Conservation (phyloP, 129 eudicot species). For the Escallonia rubra region DNA sequence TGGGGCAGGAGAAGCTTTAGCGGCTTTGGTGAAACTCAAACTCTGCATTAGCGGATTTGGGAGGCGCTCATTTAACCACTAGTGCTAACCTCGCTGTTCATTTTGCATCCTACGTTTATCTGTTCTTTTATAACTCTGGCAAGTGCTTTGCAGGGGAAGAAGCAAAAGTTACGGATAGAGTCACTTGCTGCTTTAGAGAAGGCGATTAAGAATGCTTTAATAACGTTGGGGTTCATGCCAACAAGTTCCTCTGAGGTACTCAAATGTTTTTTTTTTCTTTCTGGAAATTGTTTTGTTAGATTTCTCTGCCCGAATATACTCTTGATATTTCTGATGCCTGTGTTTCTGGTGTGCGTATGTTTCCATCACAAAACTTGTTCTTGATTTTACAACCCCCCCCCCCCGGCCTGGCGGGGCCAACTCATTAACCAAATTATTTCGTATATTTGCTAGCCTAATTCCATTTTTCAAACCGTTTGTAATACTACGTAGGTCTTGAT, state of each 20-base stretch:
- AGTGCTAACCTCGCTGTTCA: no score
- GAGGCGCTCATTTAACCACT: no score
- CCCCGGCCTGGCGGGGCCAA: no score
- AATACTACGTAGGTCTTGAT: background rate
- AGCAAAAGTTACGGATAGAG: conserved; percentile 57
- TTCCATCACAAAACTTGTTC: background rate
- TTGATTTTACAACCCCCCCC: no score
- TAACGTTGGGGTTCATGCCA: conserved; percentile 81
- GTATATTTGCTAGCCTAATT: no score
- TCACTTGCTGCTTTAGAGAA: conserved; percentile 84
- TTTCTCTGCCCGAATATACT: background rate
- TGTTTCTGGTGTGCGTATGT: background rate
- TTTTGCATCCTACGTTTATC: background rate
- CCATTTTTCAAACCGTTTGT: no score
- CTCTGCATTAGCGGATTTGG: no score
- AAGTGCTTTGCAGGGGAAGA: conserved; percentile 64
- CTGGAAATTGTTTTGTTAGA: background rate
- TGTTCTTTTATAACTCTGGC: conserved; percentile 1
- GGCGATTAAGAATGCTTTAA: conserved; percentile 45
- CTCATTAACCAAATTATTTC: no score
- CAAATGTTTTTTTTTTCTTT: background rate
- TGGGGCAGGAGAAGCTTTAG: no score
- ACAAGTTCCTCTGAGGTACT: conserved; percentile 68
- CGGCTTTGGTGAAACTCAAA: no score
- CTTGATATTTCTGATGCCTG: background rate